These are phyloP conservation scores for Microthlaspi erraticum DNA, from an alignment of 345 rosid species.

Conservation along the genomic window DNA sequence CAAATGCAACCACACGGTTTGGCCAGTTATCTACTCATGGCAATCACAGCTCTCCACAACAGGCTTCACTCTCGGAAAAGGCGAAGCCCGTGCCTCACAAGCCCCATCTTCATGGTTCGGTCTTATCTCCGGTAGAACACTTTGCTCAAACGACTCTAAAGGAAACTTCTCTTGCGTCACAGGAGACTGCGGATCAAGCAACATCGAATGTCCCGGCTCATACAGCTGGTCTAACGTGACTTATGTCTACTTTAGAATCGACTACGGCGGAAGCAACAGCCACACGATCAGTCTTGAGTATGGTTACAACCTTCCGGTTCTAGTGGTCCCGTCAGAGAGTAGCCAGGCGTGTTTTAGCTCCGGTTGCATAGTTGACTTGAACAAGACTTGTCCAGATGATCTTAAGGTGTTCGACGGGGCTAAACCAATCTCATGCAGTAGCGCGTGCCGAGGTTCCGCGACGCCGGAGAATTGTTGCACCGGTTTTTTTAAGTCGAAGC, in stretches of 20 bases:
- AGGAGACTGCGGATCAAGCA: slow-evolving; percentile 29
- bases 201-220: slow-evolving; percentile 1
- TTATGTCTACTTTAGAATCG: slow-evolving; percentile 24
- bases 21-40: slow-evolving; percentile 37
- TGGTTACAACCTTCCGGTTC: slow-evolving; percentile 33
- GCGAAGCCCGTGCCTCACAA: not conserved
- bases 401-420: not conserved
- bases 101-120: slow-evolving; percentile 35
- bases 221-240: slow-evolving; percentile 25
- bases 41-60: slow-evolving; percentile 19
- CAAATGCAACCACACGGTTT: slow-evolving; percentile 29
- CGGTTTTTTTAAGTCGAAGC: not conserved
- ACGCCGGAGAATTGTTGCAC: slow-evolving; percentile 12
- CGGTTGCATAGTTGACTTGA: slow-evolving; percentile 1
- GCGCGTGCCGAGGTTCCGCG: not conserved
- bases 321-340: slow-evolving; percentile 15
- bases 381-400: slow-evolving; percentile 24
- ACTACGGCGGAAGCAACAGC: slow-evolving; percentile 6
- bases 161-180: slow-evolving; percentile 21
- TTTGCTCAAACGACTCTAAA: slow-evolving; percentile 21
- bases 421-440: slow-evolving; percentile 4
- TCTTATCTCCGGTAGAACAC: slow-evolving; percentile 31
- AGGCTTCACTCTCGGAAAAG: slow-evolving; percentile 13
- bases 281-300: slow-evolving; percentile 22
- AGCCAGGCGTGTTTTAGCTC: not conserved